Evolutionary conservation across 768 basidiomycete species (phyloP), one percentile per base, ranked within the genome.

Genomic region (Podaxis rugospora): DNA sequence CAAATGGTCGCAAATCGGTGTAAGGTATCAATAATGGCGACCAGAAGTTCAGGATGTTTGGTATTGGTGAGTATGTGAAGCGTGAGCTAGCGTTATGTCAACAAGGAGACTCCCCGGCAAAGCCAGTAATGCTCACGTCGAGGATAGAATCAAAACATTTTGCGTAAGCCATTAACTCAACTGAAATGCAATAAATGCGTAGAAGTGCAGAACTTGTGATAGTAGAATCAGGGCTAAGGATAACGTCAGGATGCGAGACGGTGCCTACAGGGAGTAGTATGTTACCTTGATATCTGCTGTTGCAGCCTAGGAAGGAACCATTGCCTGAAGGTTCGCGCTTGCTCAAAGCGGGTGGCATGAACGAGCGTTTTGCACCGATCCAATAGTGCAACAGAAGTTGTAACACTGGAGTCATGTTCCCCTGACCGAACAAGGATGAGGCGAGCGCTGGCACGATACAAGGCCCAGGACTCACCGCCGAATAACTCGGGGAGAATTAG

Each of bases 251-350:
- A 37, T 4, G 23, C 11, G 21, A 49, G 11, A 25, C 11, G 21
- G 25, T 5, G 21, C 47, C 7, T 10, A 10, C 14, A 25, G 5
- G 37, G 10, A 37, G 16, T 36, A 9, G 7, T 36, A 14, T 67
- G 75, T 61, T 65, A 89, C 89, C 73, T 77, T 7, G 74, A 61
- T 11, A 88, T 72, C 59, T 78, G 73, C 63, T 82, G 85, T 64
- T 80, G 80, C 44, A 89, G 77, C 25, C 85, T 75, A 2, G 91
- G 92, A n/a, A 90, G 69, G 35, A 93, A 75, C 92, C 92, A 93
- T 51, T 84, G 81, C 57, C 78, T 79, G 57, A 92, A 80, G 7
- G 82, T 83, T 65, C 87, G 78, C 39, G 90, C 83, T 73, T 92
- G 90, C 64, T 92, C 89, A 63, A 84, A 92, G 21, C 88, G 83